phyloP scores from a whole-genome alignment of 805 yeast genomes.

The Pichia sporocuriosa region DNA sequence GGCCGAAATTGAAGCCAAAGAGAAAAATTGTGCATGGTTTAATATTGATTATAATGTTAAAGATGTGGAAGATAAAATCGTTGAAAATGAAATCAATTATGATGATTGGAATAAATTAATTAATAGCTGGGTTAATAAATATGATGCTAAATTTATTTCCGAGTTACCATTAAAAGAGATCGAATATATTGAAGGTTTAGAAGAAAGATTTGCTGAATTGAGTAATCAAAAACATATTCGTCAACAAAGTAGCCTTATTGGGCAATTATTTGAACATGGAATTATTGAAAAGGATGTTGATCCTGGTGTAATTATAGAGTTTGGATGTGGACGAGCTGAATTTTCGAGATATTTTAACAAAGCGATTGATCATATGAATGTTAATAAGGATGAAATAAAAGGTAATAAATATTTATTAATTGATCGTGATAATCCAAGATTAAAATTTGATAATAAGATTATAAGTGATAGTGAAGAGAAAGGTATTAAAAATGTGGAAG shows the following conservation, averaged over 20 bases:
- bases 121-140: conserved; percentile 9
- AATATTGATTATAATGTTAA: conserved; percentile 39
- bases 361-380: conserved; percentile 20
- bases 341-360: conserved; percentile 55
- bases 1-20: conserved; percentile 31
- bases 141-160: conserved; percentile 12
- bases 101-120: conserved; percentile 21
- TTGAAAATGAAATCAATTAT: conserved; percentile 12
- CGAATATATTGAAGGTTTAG: conserved; percentile 29
- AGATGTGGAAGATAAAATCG: conserved; percentile 7
- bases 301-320: conserved; percentile 49
- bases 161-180: conserved; percentile 17
- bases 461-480: conserved; percentile 40
- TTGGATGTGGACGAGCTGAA: conserved; percentile 91
- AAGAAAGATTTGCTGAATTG: conserved; percentile 41
- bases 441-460: conserved; percentile 73
- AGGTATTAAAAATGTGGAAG: conserved; percentile 3
- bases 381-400: neutral
- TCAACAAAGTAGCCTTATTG: conserved; percentile 78
- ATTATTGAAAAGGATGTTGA: conserved; percentile 31
- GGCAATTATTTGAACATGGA: conserved; percentile 43
- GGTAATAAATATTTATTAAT: conserved; percentile 44
- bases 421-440: conserved; percentile 70
- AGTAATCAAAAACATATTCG: conserved; percentile 65
- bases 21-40: conserved; percentile 37